phyloP scores from a whole-genome alignment of 306 rosid genomes.

The Castanea sativa region DNA sequence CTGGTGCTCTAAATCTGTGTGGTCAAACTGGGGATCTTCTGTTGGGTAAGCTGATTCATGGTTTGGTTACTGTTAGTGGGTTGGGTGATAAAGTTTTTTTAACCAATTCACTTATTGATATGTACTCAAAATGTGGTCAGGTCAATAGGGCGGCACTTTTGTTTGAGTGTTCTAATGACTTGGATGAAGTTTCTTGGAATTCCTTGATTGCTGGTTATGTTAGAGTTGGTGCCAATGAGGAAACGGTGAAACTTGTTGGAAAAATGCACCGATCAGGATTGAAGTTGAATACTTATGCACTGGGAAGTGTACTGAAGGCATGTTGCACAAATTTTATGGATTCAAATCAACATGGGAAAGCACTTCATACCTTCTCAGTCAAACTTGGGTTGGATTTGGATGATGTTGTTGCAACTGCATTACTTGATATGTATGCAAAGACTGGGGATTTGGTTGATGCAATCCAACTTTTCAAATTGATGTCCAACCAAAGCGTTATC shows the following conservation, averaged over 20 bases:
- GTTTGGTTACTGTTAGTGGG: conserved; percentile 37
- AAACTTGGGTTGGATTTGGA: conserved; percentile 45
- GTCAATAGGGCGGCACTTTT: conserved; percentile 40
- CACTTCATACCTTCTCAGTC: conserved; percentile 38
- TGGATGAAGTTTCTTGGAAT: conserved; percentile 59
- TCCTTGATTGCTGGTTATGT: conserved; percentile 54
- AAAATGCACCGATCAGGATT: conserved; percentile 48
- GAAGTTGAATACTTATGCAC: conserved; percentile 42
- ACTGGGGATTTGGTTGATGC: conserved; percentile 38
- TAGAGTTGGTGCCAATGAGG: conserved; percentile 27
- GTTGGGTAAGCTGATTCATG: conserved; percentile 44
- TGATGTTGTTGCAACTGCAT: conserved; percentile 49
- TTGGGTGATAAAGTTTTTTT: conserved; percentile 19
- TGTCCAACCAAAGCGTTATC: conserved; percentile 32
- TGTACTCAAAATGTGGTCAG: conserved; percentile 50
- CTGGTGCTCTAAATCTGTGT: conserved; percentile 34
- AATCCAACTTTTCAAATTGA: conserved; percentile 30
- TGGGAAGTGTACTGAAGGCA: conserved; percentile 53
- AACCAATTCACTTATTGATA: conserved; percentile 48
- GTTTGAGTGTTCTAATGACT: conserved; percentile 35
- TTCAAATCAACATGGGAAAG: conserved; percentile 31
- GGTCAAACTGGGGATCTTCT: conserved; percentile 24
- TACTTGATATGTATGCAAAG: conserved; percentile 66
- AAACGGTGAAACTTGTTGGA: conserved; percentile 27
- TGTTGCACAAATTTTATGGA: conserved; percentile 28